Conservation (phyloP, 495 filamentous ascomycete species). For the Tuber aestivum region DNA sequence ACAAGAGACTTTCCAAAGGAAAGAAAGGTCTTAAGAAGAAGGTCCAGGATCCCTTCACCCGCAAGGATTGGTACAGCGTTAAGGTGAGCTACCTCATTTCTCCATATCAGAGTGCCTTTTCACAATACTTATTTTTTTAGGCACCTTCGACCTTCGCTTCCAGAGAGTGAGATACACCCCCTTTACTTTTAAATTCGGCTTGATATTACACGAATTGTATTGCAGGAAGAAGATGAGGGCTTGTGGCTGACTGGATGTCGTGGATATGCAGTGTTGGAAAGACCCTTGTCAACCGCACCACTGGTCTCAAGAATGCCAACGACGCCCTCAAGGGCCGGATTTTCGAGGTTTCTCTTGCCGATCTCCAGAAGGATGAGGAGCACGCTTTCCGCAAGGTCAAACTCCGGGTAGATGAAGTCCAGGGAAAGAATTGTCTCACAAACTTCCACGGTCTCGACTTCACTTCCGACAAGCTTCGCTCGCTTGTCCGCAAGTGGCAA, state of each 20-base stretch:
- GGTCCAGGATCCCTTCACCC: conserved; percentile 89
- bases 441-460: conserved; percentile 99
- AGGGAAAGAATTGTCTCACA: conserved; percentile 99
- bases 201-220: conserved; percentile 8
- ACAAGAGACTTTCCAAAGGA: conserved; percentile 99
- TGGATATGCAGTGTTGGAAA: conserved; percentile 74
- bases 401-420: conserved; percentile 95
- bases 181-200: conserved; percentile 11
- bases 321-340: conserved; percentile 97
- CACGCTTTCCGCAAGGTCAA: conserved; percentile 99
- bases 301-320: conserved; percentile 99
- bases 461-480: conserved; percentile 98
- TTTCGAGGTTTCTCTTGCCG: conserved; percentile 96
- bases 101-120: conserved; percentile 67
- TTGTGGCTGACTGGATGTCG: conserved; percentile 17
- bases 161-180: conserved; percentile 70
- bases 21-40: conserved; percentile 99
- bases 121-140: conserved; percentile 48
- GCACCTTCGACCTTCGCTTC: conserved; percentile 92
- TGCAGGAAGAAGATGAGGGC: not conserved
- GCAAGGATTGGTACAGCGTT: conserved; percentile 98
- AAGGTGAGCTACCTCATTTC: conserved; percentile 84
- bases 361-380: conserved; percentile 99
- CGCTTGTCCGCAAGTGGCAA: conserved; percentile 99
- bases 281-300: conserved; percentile 97